Conservation (phyloP, 306 rosid genomes). For the Cucurbita pepo region DNA sequence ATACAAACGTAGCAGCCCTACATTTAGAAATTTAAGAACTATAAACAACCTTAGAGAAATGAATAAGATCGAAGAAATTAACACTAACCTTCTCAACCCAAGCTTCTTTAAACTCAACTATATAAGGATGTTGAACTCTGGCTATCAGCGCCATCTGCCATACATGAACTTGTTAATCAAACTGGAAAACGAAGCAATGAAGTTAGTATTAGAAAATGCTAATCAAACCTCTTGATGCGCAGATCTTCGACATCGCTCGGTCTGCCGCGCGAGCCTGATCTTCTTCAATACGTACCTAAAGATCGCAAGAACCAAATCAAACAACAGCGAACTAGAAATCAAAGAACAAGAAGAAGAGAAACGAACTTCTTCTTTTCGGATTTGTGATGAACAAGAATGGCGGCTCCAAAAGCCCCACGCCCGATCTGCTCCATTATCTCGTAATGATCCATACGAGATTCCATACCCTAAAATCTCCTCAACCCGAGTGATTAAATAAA, state of each 20-base stretch:
- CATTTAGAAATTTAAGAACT: slow-evolving; percentile 9
- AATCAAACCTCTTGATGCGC: slow-evolving; percentile 91
- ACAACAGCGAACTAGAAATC: neutral
- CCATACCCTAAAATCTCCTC: slow-evolving; percentile 32
- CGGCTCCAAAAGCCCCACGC: slow-evolving; percentile 98
- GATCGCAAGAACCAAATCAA: neutral
- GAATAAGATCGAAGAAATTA: slow-evolving; percentile 10
- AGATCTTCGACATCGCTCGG: slow-evolving; percentile 91
- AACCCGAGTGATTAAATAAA: neutral
- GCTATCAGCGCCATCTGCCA: slow-evolving; percentile 95
- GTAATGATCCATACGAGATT: slow-evolving; percentile 96
- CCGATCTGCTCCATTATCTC: slow-evolving; percentile 99
- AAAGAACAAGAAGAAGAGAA: neutral
- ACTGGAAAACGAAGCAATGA: neutral
- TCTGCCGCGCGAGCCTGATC: slow-evolving; percentile 98
- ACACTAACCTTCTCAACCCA: slow-evolving; percentile 91
- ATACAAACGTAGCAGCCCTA: slow-evolving; percentile 99
- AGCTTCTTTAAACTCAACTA: slow-evolving; percentile 90
- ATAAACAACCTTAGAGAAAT: neutral
- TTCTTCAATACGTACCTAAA: slow-evolving; percentile 93
- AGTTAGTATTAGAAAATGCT: neutral
- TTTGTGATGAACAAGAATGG: slow-evolving; percentile 84
- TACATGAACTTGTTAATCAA: neutral
- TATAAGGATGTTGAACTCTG: slow-evolving; percentile 83
- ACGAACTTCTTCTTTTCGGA: slow-evolving; percentile 77